Evolutionary conservation across 441 rosid species (phyloP), one percentile per base, ranked within the genome.

Genomic region (Capsella rubella): DNA sequence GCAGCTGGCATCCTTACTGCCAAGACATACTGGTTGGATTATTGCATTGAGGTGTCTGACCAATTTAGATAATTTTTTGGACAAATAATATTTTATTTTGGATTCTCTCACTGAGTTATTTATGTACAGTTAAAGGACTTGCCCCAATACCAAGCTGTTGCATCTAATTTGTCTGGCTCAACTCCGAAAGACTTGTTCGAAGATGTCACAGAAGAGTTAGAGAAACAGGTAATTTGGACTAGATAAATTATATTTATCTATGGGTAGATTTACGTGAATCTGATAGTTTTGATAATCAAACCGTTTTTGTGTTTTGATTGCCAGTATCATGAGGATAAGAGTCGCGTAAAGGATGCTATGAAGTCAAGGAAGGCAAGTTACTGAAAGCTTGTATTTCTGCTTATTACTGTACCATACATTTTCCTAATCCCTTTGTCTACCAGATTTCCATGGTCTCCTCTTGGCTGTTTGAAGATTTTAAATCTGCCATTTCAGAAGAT

Each of bases 141-240:
- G 74, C 90, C 96, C 43, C 94, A 86, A 71, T 95, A 95, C 86
- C 85, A 78, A 63, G 97, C 95, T 78, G 90, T 93, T 86, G 99
- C 93, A 64, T 83, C 91, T 63, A 95, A 95, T 58, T 84, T 76
- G 14, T 91, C 92, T 50, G 99, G 99, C 71, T 95, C 98, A 71
- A 89, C 90, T 29, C 98, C 99, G 0, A 93, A 86, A 84, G 97
- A 95, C 77, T 86, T 95, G 87, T 95, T 93, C 76, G 99, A 93
- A 82, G 97, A 90, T 89, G 84, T 93, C 56, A 66, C 79, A 66
- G 97, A 91, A 81, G 97, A 91, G 61, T 79, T 93, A 79, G 97
- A 93, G 75, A 87, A 87, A 66, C 95, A 87, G 93, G 99, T 93
- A 67, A 52, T 13, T 60, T 31, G 40, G 60, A 66, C 13, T 42